Evolutionary conservation across 768 basidiomycete species (phyloP), one percentile per base, ranked within the genome.

Genomic region (Podaxis sp.): DNA sequence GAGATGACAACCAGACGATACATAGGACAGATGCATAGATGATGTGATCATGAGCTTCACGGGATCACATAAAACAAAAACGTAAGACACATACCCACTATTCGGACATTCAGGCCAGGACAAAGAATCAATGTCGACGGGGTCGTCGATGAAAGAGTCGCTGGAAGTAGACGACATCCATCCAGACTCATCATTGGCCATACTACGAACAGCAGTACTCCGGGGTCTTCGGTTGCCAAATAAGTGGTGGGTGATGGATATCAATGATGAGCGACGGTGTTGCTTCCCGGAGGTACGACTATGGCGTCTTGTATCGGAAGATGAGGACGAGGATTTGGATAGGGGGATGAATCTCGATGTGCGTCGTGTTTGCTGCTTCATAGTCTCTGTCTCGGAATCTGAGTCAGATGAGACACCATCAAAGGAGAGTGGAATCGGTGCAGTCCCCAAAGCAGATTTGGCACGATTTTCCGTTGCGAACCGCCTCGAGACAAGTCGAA

Each of bases 401-500:
- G 38, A 28, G n/a, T 57, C 61, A 12, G 57, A 44, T 4, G 11
- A 22, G 17, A 38, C 19, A 49, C 28, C 24, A 26, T 55, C 52
- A 38, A 53, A 55, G 60, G 59, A 33, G 9, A 60, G 42, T 36
- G 63, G 52, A 40, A 54, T 30, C 2, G 52, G 30, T 30, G 44
- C 19, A 22, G 26, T 22, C 17, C 13, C 53, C 6, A 28, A 19
- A 11, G 22, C 22, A 12, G 17, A 15, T n/a, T n/a, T 46, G 52
- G 12, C 4, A 40, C 2, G 28, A 12, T 28, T 33, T 52, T 58
- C 48, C 52, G 39, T 17, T 24, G 58, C 40, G 33, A 60, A 56
- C 12, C 68, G 70, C 51, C 69, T 71, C 22, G 75, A 71, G 64
- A 80, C 76, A 42, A 76, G 77, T 54, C 76, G 77, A 51, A 81